Percentiles rank a stretch among this genome's conserved stretches.
These are phyloP conservation scores for Paramecium primaurelia DNA, from an alignment of 73 alveolate species.

Conservation along the genomic window DNA sequence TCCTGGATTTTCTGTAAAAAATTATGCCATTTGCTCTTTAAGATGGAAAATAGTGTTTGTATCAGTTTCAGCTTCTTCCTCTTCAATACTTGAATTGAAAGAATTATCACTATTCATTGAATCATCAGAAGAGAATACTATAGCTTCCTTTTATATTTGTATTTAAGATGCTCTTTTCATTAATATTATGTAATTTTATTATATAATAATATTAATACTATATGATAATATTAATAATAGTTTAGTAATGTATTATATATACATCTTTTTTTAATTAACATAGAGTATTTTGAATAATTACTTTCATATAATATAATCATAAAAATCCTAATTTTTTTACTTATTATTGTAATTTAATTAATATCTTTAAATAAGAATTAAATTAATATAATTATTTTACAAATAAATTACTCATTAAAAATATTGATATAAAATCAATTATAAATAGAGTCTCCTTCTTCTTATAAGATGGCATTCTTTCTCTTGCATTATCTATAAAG, in stretches of 20 bases:
- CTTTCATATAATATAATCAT: too few species aligned
- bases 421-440: not conserved
- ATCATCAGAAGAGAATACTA: conserved; percentile 61
- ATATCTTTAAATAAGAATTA: too few species aligned
- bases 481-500: not conserved
- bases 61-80: conserved; percentile 51
- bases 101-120: conserved; percentile 61
- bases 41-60: conserved; percentile 59
- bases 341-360: too few species aligned
- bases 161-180: conserved; percentile 50
- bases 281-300: too few species aligned
- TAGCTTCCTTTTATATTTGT: conserved; percentile 38
- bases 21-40: conserved; percentile 55
- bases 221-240: too few species aligned
- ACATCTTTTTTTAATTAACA: too few species aligned
- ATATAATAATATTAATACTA: not conserved
- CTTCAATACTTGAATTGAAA: conserved; percentile 53
- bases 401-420: too few species aligned
- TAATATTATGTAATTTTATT: not conserved
- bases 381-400: too few species aligned
- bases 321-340: too few species aligned
- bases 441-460: not conserved
- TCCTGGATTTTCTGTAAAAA: conserved; percentile 58
- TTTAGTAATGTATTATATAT: too few species aligned
- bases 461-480: not conserved